phyloP scores from a whole-genome alignment of 2,329 filamentous ascomycete genomes.

The Penicillium sp. region DNA sequence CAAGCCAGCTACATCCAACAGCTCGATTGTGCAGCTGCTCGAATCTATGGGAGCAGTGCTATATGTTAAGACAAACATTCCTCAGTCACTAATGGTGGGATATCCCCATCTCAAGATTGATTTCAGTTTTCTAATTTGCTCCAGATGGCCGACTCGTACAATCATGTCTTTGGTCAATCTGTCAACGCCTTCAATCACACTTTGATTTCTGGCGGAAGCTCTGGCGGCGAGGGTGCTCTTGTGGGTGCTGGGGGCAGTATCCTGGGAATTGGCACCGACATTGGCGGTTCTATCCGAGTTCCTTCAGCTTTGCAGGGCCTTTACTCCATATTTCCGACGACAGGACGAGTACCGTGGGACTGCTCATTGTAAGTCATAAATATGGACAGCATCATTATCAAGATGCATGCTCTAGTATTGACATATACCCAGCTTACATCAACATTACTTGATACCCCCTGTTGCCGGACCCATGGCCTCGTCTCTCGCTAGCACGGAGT shows the following conservation, averaged over 20 bases:
- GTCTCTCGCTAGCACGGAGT: too few species aligned
- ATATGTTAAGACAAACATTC: slow-evolving; percentile 32
- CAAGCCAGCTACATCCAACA: too few species aligned
- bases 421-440: too few species aligned
- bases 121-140: too few species aligned
- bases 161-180: slow-evolving; percentile 24
- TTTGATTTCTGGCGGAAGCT: slow-evolving; percentile 24
- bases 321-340: too few species aligned
- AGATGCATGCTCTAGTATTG: too few species aligned
- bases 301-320: slow-evolving; percentile 16
- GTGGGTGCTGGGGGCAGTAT: slow-evolving; percentile 33
- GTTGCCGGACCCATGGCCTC: too few species aligned
- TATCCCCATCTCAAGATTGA: too few species aligned
- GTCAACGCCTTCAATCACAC: slow-evolving; percentile 23
- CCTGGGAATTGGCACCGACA: slow-evolving; percentile 36
- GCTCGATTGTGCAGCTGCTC: slow-evolving; percentile 3
- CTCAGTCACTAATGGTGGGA: slow-evolving; percentile 30
- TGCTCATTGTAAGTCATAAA: too few species aligned
- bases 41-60: slow-evolving; percentile 23
- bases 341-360: too few species aligned
- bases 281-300: slow-evolving; percentile 37
- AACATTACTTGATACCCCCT: too few species aligned
- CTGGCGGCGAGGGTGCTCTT: slow-evolving; percentile 34
- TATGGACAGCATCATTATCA: too few species aligned
- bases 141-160: slow-evolving; percentile 17